Conservation (phyloP, 129 eudicot species). For the Helianthus tuberosus region DNA sequence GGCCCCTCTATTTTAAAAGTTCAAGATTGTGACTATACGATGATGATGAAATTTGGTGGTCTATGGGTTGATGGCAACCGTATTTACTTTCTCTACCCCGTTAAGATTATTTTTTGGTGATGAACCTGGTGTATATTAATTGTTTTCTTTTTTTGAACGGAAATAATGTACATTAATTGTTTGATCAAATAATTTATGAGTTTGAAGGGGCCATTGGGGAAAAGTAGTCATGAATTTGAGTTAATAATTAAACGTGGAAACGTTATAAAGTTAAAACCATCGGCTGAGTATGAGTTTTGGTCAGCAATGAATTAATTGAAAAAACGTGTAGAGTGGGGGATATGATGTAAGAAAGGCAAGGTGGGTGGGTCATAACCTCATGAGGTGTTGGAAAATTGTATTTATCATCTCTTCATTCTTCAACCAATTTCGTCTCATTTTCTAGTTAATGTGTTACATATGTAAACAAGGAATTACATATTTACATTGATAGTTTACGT, state of each 20-base stretch:
- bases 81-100: too few relatives aligned
- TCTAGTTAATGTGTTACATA: slow-evolving; percentile 5
- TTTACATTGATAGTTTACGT: background rate
- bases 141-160: too few relatives aligned
- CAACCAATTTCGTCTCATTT: background rate
- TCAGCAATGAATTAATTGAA: slow-evolving; percentile 19
- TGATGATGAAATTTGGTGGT: too few relatives aligned
- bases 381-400: slow-evolving; percentile 1
- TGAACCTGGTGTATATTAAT: too few relatives aligned
- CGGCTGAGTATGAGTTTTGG: background rate
- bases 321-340: slow-evolving; percentile 11
- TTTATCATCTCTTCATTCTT: too few relatives aligned
- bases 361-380: slow-evolving; percentile 18
- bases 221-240: background rate
- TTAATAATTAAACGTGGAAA: background rate
- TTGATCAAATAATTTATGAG: too few relatives aligned
- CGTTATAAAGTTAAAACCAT: background rate
- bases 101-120: too few relatives aligned
- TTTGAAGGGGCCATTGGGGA: too few relatives aligned
- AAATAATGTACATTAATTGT: too few relatives aligned
- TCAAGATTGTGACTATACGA: too few relatives aligned
- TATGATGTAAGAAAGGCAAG: background rate
- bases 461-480: background rate
- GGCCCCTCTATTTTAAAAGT: too few relatives aligned
- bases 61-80: too few relatives aligned